phyloP scores from a whole-genome alignment of 192 early-diverging fungal species.

The Phlyctochytrium bullatum region DNA sequence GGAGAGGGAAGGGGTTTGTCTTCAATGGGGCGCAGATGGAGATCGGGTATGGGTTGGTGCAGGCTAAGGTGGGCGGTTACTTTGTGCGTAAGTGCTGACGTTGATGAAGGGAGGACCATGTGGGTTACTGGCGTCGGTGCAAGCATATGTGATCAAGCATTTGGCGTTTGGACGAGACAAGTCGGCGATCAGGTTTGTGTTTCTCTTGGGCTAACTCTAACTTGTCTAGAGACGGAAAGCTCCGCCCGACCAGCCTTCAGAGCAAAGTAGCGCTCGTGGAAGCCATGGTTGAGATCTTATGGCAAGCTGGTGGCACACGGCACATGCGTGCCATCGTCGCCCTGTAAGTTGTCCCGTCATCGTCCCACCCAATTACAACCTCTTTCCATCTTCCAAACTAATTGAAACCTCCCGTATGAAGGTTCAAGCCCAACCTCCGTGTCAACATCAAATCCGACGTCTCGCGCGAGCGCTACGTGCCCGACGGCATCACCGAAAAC shows the following conservation, averaged over 20 bases:
- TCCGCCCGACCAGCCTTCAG: slow-evolving; percentile 21
- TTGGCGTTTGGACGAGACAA: slow-evolving; percentile 25
- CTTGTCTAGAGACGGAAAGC: slow-evolving; percentile 10
- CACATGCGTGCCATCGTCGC: slow-evolving; percentile 30
- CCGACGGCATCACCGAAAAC: slow-evolving; percentile 38
- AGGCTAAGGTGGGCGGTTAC: slow-evolving; percentile 48
- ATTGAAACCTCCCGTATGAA: too few species aligned
- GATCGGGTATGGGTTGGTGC: slow-evolving; percentile 48
- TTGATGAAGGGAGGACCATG: slow-evolving; percentile 47
- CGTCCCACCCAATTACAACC: too few species aligned
- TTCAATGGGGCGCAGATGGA: slow-evolving; percentile 14
- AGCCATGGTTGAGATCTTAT: slow-evolving; percentile 43
- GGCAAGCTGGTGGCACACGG: slow-evolving; percentile 33
- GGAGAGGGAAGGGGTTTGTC: slow-evolving; percentile 45
- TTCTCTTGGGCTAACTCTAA: background rate
- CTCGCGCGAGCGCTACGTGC: slow-evolving; percentile 12
- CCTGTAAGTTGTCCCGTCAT: slow-evolving; percentile 23
- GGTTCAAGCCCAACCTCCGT: slow-evolving; percentile 21
- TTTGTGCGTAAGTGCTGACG: too few species aligned
- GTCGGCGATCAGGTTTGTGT: slow-evolving; percentile 19
- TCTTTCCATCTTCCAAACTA: too few species aligned
- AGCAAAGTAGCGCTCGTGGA: slow-evolving; percentile 32
- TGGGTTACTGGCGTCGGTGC: slow-evolving; percentile 49
- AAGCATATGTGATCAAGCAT: slow-evolving; percentile 44
- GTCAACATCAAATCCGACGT: slow-evolving; percentile 14